These are phyloP conservation scores for Phlyctochytrium arcticum DNA, from an alignment of 192 early-diverging fungal genomes.

Conservation along the genomic window DNA sequence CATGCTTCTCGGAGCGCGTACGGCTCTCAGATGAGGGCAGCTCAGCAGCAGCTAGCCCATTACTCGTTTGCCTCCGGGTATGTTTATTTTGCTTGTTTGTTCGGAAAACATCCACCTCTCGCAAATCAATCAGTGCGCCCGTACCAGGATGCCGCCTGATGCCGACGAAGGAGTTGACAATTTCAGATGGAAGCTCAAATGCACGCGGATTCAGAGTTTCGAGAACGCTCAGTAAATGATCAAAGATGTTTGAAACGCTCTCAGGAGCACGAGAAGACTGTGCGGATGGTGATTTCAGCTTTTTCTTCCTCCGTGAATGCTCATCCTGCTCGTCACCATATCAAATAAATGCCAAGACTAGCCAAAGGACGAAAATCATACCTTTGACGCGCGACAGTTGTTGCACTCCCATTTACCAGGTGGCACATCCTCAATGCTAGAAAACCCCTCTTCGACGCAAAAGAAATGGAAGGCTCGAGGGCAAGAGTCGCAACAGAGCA, in stretches of 20 bases:
- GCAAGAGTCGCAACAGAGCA: conserved; percentile 55
- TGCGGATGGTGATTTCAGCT: background rate
- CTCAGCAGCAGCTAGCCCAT: background rate
- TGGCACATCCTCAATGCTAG: conserved; percentile 9
- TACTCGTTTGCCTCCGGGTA: background rate
- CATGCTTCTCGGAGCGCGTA: background rate
- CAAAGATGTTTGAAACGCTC: conserved; percentile 15
- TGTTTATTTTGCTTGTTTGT: background rate
- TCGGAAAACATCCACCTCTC: conserved; percentile 30
- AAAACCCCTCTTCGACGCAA: conserved; percentile 48
- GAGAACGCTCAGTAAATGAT: conserved; percentile 18
- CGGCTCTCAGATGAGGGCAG: background rate
- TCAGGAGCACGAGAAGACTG: background rate
- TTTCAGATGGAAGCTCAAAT: conserved; percentile 40
- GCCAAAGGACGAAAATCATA: background rate
- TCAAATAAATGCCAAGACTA: background rate
- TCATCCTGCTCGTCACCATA: background rate
- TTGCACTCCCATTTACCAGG: conserved; percentile 46
- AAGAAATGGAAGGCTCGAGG: conserved; percentile 50
- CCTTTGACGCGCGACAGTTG: conserved; percentile 27
- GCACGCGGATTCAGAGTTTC: conserved; percentile 36
- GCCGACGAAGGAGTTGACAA: conserved; percentile 24
- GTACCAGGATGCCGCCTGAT: conserved; percentile 42
- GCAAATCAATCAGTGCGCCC: conserved; percentile 46
- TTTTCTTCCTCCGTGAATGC: background rate